phyloP scores from a whole-genome alignment of 2,329 filamentous ascomycete species.

The Botrytis elliptica region DNA sequence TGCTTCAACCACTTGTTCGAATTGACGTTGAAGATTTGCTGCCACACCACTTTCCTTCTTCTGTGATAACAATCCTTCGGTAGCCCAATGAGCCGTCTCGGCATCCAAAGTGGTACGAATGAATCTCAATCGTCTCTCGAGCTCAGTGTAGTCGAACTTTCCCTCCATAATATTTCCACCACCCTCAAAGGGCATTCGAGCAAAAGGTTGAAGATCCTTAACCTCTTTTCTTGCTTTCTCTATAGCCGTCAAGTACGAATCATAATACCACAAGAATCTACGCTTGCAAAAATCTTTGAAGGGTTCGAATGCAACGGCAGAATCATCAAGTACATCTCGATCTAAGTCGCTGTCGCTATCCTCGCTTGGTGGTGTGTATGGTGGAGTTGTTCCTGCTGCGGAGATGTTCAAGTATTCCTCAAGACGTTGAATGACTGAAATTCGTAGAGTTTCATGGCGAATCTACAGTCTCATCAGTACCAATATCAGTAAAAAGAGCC shows the following conservation, averaged over 20 bases:
- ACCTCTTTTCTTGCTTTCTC: conserved; percentile 63
- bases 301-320: conserved; percentile 66
- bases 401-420: conserved; percentile 72
- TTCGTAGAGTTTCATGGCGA: conserved; percentile 81
- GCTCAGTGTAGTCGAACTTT: conserved; percentile 73
- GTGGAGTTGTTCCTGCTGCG: conserved; percentile 47
- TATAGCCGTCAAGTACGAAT: conserved; percentile 75
- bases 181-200: conserved; percentile 85
- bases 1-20: conserved; percentile 73
- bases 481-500: neutral
- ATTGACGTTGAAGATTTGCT: conserved; percentile 79
- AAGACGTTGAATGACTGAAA: conserved; percentile 81
- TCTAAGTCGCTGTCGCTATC: conserved; percentile 44
- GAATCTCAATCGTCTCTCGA: conserved; percentile 65
- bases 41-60: conserved; percentile 71
- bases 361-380: conserved; percentile 32
- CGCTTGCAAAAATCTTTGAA: conserved; percentile 90
- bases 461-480: conserved; percentile 57
- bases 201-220: conserved; percentile 63
- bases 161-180: conserved; percentile 79
- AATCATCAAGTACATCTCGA: conserved; percentile 44
- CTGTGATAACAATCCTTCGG: conserved; percentile 62
- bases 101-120: conserved; percentile 70
- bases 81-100: conserved; percentile 71
- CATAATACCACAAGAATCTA: conserved; percentile 93